Evolutionary conservation across 1,284 basidiomycete genomes (phyloP).

Genomic region (Leccinum subfulvum): DNA sequence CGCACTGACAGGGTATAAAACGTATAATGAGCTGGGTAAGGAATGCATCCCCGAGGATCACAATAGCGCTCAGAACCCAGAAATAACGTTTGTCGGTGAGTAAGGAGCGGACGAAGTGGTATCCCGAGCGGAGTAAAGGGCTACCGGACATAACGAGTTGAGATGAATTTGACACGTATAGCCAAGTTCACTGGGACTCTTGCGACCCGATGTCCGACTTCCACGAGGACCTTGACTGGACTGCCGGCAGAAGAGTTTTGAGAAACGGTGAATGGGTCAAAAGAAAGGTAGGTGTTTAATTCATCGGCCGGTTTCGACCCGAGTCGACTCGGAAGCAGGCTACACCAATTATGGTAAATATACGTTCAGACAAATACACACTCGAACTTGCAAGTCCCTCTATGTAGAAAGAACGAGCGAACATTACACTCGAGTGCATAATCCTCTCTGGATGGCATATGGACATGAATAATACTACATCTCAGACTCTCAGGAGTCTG

Average conservation of each 20-base stretch:
- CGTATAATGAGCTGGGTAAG: conserved; percentile 78
- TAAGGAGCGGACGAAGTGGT: conserved; percentile 16
- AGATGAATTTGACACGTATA: conserved; percentile 19
- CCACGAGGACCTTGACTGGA: not conserved
- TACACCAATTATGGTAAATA: too few species aligned
- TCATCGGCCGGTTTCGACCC: not conserved
- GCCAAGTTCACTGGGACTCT: not conserved
- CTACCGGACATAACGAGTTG: not conserved
- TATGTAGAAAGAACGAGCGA: too few species aligned
- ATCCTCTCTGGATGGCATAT: not conserved
- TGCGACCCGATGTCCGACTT: not conserved
- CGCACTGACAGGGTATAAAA: conserved; percentile 74
- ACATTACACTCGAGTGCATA: not conserved
- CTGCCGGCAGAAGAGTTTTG: not conserved
- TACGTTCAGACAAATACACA: too few species aligned
- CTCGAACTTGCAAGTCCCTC: too few species aligned
- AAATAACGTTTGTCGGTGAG: conserved; percentile 64
- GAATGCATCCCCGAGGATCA: conserved; percentile 70
- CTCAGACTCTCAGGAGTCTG: not conserved
- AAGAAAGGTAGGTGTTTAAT: not conserved
- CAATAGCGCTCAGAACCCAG: conserved; percentile 58
- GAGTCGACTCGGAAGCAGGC: too few species aligned
- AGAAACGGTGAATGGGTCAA: not conserved
- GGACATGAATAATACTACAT: not conserved
- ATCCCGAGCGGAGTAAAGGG: conserved; percentile 5